Percentiles rank a stretch among this genome's conserved stretches.
phyloP scores from a whole-genome alignment of 108 stramenopile species.

The Craspedostauros australis region DNA sequence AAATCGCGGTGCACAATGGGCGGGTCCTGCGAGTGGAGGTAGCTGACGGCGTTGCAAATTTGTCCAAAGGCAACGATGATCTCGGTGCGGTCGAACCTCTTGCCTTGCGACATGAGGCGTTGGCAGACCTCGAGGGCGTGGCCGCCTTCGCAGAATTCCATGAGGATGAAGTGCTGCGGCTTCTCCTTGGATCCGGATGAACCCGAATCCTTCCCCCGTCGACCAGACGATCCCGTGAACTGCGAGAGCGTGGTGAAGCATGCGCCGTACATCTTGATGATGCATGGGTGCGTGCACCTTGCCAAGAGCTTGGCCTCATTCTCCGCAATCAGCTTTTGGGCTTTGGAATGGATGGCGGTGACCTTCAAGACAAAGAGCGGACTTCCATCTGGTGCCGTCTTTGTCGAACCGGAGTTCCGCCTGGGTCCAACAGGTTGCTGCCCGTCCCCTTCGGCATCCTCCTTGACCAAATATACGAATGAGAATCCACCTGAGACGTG shows the following conservation, averaged over 20 bases:
- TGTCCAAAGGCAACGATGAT: conserved; percentile 87
- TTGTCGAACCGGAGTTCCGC: too few relatives aligned
- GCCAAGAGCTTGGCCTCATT: conserved; percentile 77
- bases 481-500: conserved; percentile 75
- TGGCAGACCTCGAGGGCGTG: conserved; percentile 82
- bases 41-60: conserved; percentile 79
- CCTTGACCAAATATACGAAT: conserved; percentile 85
- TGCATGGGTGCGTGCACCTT: conserved; percentile 59
- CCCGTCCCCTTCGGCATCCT: conserved; percentile 20
- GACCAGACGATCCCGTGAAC: too few relatives aligned
- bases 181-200: conserved; percentile 25
- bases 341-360: conserved; percentile 62
- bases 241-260: conserved; percentile 37
- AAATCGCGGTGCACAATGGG: conserved; percentile 96
- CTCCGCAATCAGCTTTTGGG: conserved; percentile 78
- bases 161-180: conserved; percentile 81
- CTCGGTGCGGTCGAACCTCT: conserved; percentile 55
- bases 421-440: conserved; percentile 3
- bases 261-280: conserved; percentile 59
- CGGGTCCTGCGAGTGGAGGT: conserved; percentile 82
- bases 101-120: conserved; percentile 29
- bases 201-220: conserved; percentile 6
- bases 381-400: conserved; percentile 8
- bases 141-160: conserved; percentile 93
- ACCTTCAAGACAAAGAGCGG: conserved; percentile 70